Evolutionary conservation across 2,329 filamentous ascomycete species (phyloP).

Genomic region (Colletotrichum orbiculare): DNA sequence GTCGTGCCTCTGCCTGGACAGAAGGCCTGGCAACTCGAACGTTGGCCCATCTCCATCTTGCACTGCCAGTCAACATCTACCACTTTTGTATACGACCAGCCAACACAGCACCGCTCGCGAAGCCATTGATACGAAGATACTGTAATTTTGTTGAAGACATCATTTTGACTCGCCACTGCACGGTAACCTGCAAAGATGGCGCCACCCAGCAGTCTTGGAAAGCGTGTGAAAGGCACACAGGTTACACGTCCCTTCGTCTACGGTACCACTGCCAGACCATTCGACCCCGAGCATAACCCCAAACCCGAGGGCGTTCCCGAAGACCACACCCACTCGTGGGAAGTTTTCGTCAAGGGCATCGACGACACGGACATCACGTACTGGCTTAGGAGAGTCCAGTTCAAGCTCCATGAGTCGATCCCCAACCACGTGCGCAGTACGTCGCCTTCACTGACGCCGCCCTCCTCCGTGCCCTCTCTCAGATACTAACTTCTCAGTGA

Average conservation of each 20-base stretch:
- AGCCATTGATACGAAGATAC: too few species aligned
- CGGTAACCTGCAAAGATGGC: constrained; percentile 58
- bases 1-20: too few species aligned
- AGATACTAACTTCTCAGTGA: constrained; percentile 55
- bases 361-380: constrained; percentile 92
- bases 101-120: too few species aligned
- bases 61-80: too few species aligned
- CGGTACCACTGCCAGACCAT: constrained; percentile 82
- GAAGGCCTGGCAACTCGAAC: too few species aligned
- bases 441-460: constrained; percentile 41
- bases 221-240: constrained; percentile 74
- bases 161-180: background rate
- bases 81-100: too few species aligned
- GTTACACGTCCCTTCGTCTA: constrained; percentile 76
- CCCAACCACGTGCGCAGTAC: constrained; percentile 85
- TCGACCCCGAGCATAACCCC: constrained; percentile 81
- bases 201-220: constrained; percentile 67
- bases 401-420: constrained; percentile 98
- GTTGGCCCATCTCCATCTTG: too few species aligned
- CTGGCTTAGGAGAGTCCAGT: constrained; percentile 97
- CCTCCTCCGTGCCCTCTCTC: background rate
- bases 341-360: constrained; percentile 90
- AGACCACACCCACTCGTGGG: constrained; percentile 97
- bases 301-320: constrained; percentile 81
- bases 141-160: background rate